These are phyloP conservation scores for Sisymbrium irio DNA, from an alignment of 345 rosid genomes.

Conservation along the genomic window DNA sequence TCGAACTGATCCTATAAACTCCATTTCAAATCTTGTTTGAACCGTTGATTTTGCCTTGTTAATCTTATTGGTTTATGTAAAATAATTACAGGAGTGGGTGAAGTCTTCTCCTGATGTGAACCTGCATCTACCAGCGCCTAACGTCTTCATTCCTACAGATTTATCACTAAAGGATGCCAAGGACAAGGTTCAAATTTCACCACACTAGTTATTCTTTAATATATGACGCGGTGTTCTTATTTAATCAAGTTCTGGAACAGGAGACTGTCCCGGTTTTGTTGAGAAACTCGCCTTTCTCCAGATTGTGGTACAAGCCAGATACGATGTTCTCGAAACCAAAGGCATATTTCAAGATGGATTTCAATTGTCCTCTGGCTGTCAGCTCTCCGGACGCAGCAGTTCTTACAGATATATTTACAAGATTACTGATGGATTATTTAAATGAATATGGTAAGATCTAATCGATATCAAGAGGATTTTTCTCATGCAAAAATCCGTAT, in stretches of 20 bases:
- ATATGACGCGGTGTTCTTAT: conserved; percentile 17
- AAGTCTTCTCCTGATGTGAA: conserved; percentile 56
- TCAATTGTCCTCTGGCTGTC: conserved; percentile 72
- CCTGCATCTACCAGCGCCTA: conserved; percentile 66
- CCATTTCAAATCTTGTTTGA: background rate
- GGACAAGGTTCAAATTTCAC: conserved; percentile 50
- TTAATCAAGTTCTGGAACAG: conserved; percentile 44
- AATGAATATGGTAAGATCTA: conserved; percentile 82
- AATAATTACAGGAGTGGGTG: conserved; percentile 75
- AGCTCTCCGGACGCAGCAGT: conserved; percentile 80
- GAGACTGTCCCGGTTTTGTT: conserved; percentile 54
- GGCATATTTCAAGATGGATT: conserved; percentile 76
- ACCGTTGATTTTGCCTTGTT: background rate
- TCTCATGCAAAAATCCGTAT: background rate
- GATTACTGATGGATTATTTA: conserved; percentile 80
- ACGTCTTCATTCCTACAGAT: conserved; percentile 83
- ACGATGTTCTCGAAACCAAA: conserved; percentile 73
- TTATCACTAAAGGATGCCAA: conserved; percentile 61
- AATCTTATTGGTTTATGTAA: conserved; percentile 1
- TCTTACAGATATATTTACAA: conserved; percentile 66
- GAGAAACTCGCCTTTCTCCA: conserved; percentile 63
- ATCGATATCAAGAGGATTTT: too few species aligned
- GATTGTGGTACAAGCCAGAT: conserved; percentile 87
- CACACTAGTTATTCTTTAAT: background rate
- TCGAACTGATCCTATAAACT: background rate